A percentile compares a stretch with the other conserved stretches of the same genome.
These are phyloP conservation scores for Chlorella sp. DNA, from an alignment of 139 green algal genomes.

Conservation along the genomic window DNA sequence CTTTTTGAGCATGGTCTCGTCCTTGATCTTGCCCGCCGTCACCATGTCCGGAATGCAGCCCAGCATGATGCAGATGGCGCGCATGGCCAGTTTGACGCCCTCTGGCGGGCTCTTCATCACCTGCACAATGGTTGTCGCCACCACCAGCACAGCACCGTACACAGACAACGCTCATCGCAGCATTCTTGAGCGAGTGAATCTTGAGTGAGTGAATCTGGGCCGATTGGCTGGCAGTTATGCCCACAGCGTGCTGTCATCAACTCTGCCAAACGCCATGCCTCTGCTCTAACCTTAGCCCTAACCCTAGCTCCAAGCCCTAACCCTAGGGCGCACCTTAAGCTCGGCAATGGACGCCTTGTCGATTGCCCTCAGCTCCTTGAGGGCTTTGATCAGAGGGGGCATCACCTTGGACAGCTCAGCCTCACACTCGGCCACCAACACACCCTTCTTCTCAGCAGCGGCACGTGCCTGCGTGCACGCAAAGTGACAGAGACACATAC, in stretches of 20 bases:
- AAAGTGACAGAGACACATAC: no score
- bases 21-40: slow-evolving; percentile 15
- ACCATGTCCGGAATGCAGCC: slow-evolving; percentile 20
- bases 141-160: no score
- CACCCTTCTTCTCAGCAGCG: slow-evolving; percentile 3
- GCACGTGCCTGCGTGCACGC: not conserved
- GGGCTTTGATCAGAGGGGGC: slow-evolving; percentile 22
- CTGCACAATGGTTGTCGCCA: no score
- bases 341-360: slow-evolving; percentile 48
- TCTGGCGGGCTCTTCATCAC: slow-evolving; percentile 10
- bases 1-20: slow-evolving; percentile 24
- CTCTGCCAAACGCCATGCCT: no score
- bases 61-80: slow-evolving; percentile 42
- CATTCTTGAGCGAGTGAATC: no score
- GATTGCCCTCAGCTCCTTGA: slow-evolving; percentile 30
- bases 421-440: slow-evolving; percentile 11
- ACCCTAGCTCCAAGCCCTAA: no score
- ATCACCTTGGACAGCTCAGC: slow-evolving; percentile 15
- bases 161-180: no score
- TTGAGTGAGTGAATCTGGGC: no score
- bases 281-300: no score
- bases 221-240: no score
- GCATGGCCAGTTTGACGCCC: slow-evolving; percentile 41
- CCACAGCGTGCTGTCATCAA: no score
- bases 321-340: slow-evolving; percentile 31